Base-by-base conservation (phyloP, 176 grass and related monocot species). In the Poa pratensis region DNA sequence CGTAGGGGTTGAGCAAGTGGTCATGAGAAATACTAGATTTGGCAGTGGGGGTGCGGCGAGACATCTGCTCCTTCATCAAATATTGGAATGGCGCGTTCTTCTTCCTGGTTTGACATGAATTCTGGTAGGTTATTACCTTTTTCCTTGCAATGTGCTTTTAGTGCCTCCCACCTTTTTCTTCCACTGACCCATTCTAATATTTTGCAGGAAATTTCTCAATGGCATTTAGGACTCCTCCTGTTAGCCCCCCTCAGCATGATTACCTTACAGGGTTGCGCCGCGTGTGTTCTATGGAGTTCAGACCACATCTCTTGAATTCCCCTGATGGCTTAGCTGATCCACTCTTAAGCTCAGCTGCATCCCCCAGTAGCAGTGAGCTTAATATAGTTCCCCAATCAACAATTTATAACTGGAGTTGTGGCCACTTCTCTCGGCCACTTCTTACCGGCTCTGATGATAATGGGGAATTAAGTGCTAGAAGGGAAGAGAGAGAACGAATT, bases 371-470 rank as follows among this genome's bases (percentile, higher is more conserved):
- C 85, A 80, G 83, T 64, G 93, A 92, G 79, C 83, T 83, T 64
- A 77, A 83, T 75, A 80, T 91, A 75, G 71, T 88, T 66, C 88
- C 91, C 24, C 93, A 94, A 65, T 96, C 93, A 75, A 89, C 81
- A 85, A 96, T 99, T 73, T 99, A 96, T 86, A 99, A 87, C 75
- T 99, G 96, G 96, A 99, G 96, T 69, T 99, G 96, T 82, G 91
- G 96, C 67, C 96, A 99, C 88, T 99, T 99, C 76, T 92, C 96
- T 50, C 94, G 88, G 84, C 96, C 96, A n/a, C 93, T 99, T 88
- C 85, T 94, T 83, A 90, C 75, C 23, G 67, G 80, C 50, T 80
- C 83, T 89, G 93, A 99, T 69, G 96, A 96, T 64, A 99, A 92
- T n/a, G 96, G 92, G 77, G 96, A 92, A 76, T 62, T 79, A 78